Evolutionary conservation across 495 filamentous ascomycete genomes (phyloP).

Genomic region (Daldinia concentrica): DNA sequence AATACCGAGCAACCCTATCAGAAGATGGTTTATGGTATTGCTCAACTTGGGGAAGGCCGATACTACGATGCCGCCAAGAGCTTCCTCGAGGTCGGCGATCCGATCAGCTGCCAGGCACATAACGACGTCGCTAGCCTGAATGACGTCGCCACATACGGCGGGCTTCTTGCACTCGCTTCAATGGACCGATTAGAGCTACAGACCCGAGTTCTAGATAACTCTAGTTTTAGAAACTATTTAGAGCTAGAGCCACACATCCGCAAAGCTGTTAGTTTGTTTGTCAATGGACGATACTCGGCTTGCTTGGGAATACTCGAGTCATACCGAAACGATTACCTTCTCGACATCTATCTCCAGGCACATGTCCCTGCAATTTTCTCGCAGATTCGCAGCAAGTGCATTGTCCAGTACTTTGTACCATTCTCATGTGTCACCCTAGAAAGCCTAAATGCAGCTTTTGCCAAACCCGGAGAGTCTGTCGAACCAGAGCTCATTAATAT

Average conservation of each 20-base stretch:
- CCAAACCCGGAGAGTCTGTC: conserved; percentile 64
- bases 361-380: conserved; percentile 76
- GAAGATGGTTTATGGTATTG: conserved; percentile 72
- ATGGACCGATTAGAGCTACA: conserved; percentile 85
- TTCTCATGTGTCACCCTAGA: conserved; percentile 78
- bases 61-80: conserved; percentile 76
- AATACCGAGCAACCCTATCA: conserved; percentile 68
- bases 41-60: conserved; percentile 69
- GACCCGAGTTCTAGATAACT: conserved; percentile 77
- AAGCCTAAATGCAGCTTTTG: conserved; percentile 74
- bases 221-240: conserved; percentile 82
- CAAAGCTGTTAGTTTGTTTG: conserved; percentile 87
- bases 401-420: conserved; percentile 87
- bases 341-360: conserved; percentile 86
- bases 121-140: conserved; percentile 81
- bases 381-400: conserved; percentile 84
- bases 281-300: conserved; percentile 82
- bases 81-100: conserved; percentile 70
- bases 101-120: conserved; percentile 64
- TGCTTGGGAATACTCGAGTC: conserved; percentile 84
- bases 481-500: conserved; percentile 79
- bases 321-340: conserved; percentile 83
- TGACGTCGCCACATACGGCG: conserved; percentile 92
- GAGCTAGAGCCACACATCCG: conserved; percentile 95
- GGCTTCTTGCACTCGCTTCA: conserved; percentile 86